These are phyloP conservation scores for Albizia julibrissin DNA, from an alignment of 306 rosid species.

Conservation along the genomic window DNA sequence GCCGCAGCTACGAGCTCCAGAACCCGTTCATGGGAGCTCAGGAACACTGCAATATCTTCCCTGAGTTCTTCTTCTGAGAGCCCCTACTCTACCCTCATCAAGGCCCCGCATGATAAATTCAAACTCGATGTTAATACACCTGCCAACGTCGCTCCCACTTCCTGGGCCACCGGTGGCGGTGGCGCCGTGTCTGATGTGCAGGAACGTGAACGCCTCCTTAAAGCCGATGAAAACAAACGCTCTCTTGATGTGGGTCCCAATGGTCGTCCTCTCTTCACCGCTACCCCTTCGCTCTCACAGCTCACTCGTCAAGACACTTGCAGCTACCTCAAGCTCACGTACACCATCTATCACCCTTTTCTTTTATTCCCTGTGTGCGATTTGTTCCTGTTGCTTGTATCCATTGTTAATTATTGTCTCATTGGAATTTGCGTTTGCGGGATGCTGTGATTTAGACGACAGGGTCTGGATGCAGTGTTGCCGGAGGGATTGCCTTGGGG, in stretches of 20 bases:
- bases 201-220: constrained; percentile 66
- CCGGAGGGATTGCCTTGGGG: constrained; percentile 91
- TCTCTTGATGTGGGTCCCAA: constrained; percentile 73
- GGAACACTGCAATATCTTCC: constrained; percentile 30
- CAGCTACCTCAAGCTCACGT: constrained; percentile 75
- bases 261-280: constrained; percentile 71
- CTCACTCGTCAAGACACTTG: constrained; percentile 57
- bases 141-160: constrained; percentile 25
- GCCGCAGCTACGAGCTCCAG: constrained; percentile 42
- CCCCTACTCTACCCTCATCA: constrained; percentile 34
- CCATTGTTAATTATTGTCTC: background rate
- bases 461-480: constrained; percentile 55
- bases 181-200: constrained; percentile 55
- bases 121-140: constrained; percentile 45
- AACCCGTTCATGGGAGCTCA: constrained; percentile 33
- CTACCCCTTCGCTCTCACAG: constrained; percentile 55
- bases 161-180: constrained; percentile 30
- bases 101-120: constrained; percentile 4
- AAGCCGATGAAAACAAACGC: constrained; percentile 63
- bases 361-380: constrained; percentile 9
- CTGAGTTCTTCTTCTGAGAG: constrained; percentile 50
- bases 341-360: background rate
- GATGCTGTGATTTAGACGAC: constrained; percentile 44
- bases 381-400: constrained; percentile 24
- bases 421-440: constrained; percentile 1